Conservation (phyloP, 305 asterid genomes). For the Fraxinus sp. region DNA sequence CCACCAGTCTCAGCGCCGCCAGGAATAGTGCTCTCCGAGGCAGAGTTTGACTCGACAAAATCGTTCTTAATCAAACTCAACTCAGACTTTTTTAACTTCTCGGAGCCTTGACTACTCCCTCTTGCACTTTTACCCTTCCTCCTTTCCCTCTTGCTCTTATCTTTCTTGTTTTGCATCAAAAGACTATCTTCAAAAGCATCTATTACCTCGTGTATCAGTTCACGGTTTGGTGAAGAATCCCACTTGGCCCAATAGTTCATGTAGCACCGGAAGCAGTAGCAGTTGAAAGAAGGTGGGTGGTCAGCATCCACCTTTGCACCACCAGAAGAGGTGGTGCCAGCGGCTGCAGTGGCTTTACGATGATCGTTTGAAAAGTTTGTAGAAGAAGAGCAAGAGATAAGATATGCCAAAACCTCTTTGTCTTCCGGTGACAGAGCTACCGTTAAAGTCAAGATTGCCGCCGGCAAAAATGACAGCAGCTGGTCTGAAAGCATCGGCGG, state of each 20-base stretch:
- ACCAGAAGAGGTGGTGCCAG: neutral
- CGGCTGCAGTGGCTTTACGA: constrained; percentile 26
- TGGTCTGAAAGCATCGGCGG: constrained; percentile 54
- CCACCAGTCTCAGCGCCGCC: constrained; percentile 12
- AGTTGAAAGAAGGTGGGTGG: constrained; percentile 53
- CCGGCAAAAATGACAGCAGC: constrained; percentile 62
- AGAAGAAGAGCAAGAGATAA: constrained; percentile 56
- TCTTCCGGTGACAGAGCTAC: constrained; percentile 53
- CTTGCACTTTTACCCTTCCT: constrained; percentile 46
- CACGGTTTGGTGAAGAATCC: constrained; percentile 85
- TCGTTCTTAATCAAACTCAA: constrained; percentile 27
- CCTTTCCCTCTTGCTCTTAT: constrained; percentile 46
- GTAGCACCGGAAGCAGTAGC: constrained; percentile 83
- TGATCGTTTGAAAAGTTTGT: constrained; percentile 29
- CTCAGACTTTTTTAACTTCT: constrained; percentile 36
- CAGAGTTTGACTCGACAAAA: constrained; percentile 25
- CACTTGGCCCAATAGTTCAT: constrained; percentile 82
- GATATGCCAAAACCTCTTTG: constrained; percentile 58
- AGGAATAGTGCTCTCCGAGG: constrained; percentile 24
- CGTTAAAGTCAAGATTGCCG: constrained; percentile 55
- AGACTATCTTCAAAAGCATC: constrained; percentile 75
- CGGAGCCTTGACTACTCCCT: constrained; percentile 16
- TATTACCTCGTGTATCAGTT: constrained; percentile 73
- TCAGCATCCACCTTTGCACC: constrained; percentile 36
- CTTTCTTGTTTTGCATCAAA: constrained; percentile 39